Evolutionary conservation across 2,329 filamentous ascomycete genomes (phyloP), one percentile per base, ranked within the genome.

Genomic region (Alternaria ventricosa): DNA sequence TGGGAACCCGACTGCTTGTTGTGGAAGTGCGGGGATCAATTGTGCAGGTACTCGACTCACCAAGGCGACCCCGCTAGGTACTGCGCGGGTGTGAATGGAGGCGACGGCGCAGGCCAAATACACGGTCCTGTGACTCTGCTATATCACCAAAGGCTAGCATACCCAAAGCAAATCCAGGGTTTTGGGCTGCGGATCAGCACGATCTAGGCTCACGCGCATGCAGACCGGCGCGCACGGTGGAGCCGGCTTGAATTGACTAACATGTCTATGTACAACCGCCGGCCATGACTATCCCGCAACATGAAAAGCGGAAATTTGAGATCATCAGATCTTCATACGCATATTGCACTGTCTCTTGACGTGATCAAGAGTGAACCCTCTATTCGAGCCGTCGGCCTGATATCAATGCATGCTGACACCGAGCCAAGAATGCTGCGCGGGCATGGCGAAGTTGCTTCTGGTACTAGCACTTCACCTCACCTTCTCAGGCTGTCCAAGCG

Each of bases 401-500:
- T 1, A 10, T 46, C 13, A 5, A 5, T 22, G 30, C 13, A 30
- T 30, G 53, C 23, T 49, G 44, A 50, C 45, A 47, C 55, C 12
- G 27, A 36, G 36, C 27, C 47, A 49, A 30, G 47, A 59, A 28
- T 20, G 12, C 28, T 46, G 30, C 41, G 55, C 55, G 25, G 33
- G 30, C 56, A 47, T 30, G 22, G 28, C 20, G 15, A 22, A 10
- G 13, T 53, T 54, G 60, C 55, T 53, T 54, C 23, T 47, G 44
- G 33, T 60, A 13, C 22, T 36, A 50, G 25, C 49, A 36, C 28
- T 49, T 30, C 43, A 55, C 60, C 45, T 77, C 71, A 88, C 75
- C 85, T 82, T 76, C 92, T 87, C 69, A 98, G 84, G 80, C 94
- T 97, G 79, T 98, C 93, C 56, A 99, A 87, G 63, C 96, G 89